Evolutionary conservation across 1,284 basidiomycete species (phyloP).

Genomic region (Anthracocystis setariae): DNA sequence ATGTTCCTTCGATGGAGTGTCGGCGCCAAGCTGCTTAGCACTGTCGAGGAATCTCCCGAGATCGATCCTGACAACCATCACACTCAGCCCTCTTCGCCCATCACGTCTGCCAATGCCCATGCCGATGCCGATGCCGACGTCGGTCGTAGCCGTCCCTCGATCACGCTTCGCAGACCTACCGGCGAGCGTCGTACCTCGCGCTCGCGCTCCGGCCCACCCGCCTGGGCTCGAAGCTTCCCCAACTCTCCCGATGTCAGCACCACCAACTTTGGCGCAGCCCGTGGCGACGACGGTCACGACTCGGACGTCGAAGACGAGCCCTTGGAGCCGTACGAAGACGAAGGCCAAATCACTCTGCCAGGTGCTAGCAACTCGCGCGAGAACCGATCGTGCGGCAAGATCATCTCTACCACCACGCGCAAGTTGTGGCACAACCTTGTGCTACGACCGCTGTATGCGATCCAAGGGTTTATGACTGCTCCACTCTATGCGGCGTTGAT

Average conservation of each 20-base stretch:
- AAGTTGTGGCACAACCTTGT: conserved; percentile 25
- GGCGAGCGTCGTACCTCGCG: conserved; percentile 30
- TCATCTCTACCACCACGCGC: conserved; percentile 4
- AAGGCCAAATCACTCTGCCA: conserved; percentile 39
- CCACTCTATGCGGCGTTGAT: conserved; percentile 73
- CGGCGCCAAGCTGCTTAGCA: conserved; percentile 68
- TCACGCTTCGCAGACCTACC: conserved; percentile 49
- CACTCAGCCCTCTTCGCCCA: neutral
- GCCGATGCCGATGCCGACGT: conserved; percentile 6
- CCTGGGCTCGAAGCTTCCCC: conserved; percentile 55
- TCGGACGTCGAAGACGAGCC: conserved; percentile 51
- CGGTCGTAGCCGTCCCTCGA: conserved; percentile 17
- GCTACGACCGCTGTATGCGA: conserved; percentile 64
- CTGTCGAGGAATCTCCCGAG: conserved; percentile 63
- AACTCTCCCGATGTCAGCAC: conserved; percentile 52
- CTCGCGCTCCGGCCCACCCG: conserved; percentile 34
- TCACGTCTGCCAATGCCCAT: conserved; percentile 10
- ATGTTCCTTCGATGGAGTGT: conserved; percentile 74
- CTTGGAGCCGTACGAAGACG: conserved; percentile 42
- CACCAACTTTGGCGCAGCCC: conserved; percentile 11
- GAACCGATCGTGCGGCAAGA: conserved; percentile 40
- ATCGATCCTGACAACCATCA: conserved; percentile 4
- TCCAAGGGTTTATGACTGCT: conserved; percentile 85
- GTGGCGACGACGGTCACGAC: conserved; percentile 34
- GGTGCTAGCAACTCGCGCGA: conserved; percentile 38